Base-by-base conservation (phyloP, 1,139 yeast species). In the Pichiaceae sp. region DNA sequence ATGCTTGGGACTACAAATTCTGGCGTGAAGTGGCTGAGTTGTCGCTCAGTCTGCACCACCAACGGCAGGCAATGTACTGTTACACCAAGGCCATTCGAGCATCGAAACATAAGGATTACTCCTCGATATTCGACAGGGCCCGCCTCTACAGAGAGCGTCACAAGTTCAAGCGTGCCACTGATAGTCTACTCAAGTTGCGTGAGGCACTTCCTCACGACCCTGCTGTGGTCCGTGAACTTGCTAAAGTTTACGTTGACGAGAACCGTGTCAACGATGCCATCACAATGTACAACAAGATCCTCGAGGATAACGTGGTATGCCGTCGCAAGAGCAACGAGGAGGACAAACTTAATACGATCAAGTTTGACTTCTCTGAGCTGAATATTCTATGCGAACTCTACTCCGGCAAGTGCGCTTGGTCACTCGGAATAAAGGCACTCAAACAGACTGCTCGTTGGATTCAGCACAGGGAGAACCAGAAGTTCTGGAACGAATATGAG, bases 11-110 rank as follows among this genome's bases (percentile, higher is more conserved):
- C 58, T 72, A 74, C 42, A 81, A 75, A 20, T 80, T 86, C 44
- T 91, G 97, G 97, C 75, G 77, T 25, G 75, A 72, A 33, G 86
- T 86, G 25, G 97, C 94, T 0, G 83, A 78, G 39, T 60, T 85
- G 40, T 79, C 95, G 39, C 66, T 68, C 4, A 81, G 80, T 32
- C 60, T 83, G 47, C 93, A 86, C 1, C 82, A 78, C 47, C 64
- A 69, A 3, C 76, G 82, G 29, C 96, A 86, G 55, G 96, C 97
- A 0, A 70, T 86, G 12, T 76, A 78, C 47, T 86, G 95, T 62
- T 87, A 79, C 53, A 71, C 80, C 18, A 72, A 81, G 38, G 95
- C 93, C 0, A 73, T 84, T 14, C 62, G 72, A 7, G 68, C 80
- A 3, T 77, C 78, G 38, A 56, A 60, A 15, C 63, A 66, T 21